A percentile compares a stretch with the other conserved stretches of the same genome.
These are phyloP conservation scores for Prunus yedoensis DNA, from an alignment of 331 rosid species.

Conservation along the genomic window DNA sequence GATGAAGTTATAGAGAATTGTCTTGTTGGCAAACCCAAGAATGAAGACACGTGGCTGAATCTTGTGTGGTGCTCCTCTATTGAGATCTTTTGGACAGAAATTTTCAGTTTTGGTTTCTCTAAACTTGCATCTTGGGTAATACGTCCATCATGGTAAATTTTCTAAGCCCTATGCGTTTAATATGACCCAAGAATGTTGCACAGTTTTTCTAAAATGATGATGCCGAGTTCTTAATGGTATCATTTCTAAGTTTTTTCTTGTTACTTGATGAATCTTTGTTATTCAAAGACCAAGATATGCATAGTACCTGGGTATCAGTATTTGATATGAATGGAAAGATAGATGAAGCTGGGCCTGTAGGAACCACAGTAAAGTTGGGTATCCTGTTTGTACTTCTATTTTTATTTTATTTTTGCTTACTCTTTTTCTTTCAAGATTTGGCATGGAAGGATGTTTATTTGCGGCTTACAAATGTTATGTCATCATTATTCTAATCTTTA, in stretches of 20 bases:
- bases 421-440: background rate
- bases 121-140: background rate
- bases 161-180: background rate
- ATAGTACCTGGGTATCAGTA: background rate
- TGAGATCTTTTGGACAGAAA: background rate
- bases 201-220: background rate
- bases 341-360: background rate
- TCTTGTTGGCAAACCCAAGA: constrained; percentile 37
- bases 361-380: background rate
- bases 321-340: background rate
- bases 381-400: background rate
- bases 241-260: background rate
- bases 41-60: constrained; percentile 31
- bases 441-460: background rate
- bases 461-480: background rate
- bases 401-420: background rate
- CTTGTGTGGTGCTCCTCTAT: background rate
- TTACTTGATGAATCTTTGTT: background rate
- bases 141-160: background rate
- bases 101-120: background rate
- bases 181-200: background rate
- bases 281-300: background rate
- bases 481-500: background rate
- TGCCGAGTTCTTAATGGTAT: background rate
- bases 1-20: constrained; percentile 82